A percentile compares a stretch with the other conserved stretches of the same genome.
phyloP scores from a whole-genome alignment of 306 rosid species.

The Crotalaria pallida region DNA sequence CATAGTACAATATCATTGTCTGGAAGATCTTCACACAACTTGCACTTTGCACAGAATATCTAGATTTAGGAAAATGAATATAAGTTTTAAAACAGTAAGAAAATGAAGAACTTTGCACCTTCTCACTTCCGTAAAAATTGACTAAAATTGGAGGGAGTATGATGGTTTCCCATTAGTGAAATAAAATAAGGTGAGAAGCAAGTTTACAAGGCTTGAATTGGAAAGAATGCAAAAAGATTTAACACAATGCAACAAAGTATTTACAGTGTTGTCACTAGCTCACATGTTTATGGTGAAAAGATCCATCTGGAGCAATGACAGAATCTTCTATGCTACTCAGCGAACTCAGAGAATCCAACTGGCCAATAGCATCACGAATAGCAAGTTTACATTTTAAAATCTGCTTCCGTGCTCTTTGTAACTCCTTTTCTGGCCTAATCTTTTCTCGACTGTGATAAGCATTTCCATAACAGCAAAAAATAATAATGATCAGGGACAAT shows the following conservation, averaged over 20 bases:
- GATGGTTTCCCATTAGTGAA: background rate
- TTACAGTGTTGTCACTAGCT: conserved; percentile 12
- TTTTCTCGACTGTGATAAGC: conserved; percentile 68
- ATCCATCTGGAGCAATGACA: conserved; percentile 72
- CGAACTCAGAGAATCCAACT: conserved; percentile 72
- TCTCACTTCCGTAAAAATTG: background rate
- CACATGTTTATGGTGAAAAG: conserved; percentile 73
- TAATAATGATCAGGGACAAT: background rate
- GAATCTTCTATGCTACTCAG: conserved; percentile 71
- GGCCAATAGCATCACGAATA: conserved; percentile 67
- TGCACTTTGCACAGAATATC: conserved; percentile 85
- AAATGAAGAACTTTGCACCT: background rate
- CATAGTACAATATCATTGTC: conserved; percentile 80
- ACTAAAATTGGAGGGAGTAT: background rate
- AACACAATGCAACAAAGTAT: background rate
- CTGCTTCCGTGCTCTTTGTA: conserved; percentile 75
- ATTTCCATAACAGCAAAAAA: conserved; percentile 12
- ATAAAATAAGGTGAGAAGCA: background rate
- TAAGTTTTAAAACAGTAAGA: background rate
- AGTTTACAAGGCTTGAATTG: background rate
- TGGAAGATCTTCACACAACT: conserved; percentile 55
- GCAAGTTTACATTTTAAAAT: conserved; percentile 81
- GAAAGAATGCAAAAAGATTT: conserved; percentile 1
- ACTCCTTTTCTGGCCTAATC: conserved; percentile 83
- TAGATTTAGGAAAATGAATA: conserved; percentile 28